Evolutionary conservation across 1,284 basidiomycete species (phyloP).

Genomic region (Malassezia dermatis): DNA sequence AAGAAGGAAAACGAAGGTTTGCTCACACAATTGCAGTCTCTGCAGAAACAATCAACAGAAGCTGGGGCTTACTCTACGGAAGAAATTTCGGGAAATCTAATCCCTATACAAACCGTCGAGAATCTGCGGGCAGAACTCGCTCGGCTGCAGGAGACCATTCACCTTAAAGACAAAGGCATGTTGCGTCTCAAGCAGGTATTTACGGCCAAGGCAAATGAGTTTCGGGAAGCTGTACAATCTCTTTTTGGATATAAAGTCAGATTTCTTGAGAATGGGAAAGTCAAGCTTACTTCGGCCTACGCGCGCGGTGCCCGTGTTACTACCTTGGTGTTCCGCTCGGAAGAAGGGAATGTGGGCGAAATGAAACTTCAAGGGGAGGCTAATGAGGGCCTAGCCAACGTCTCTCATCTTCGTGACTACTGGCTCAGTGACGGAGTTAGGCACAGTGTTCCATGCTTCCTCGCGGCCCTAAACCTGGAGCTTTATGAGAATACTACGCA

Average conservation of each 20-base stretch:
- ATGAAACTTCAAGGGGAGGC: conserved; percentile 52
- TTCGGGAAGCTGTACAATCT: conserved; percentile 65
- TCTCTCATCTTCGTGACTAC: conserved; percentile 48
- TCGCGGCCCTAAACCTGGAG: conserved; percentile 52
- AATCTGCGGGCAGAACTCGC: conserved; percentile 57
- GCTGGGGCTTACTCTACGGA: conserved; percentile 49
- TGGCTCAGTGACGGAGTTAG: conserved; percentile 51
- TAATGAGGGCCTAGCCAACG: conserved; percentile 25
- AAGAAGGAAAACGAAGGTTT: conserved; percentile 59
- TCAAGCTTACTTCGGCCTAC: conserved; percentile 69
- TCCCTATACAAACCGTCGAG: conserved; percentile 58
- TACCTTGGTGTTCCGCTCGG: conserved; percentile 50
- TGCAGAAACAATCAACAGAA: neutral
- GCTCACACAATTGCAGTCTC: conserved; percentile 19
- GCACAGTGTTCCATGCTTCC: conserved; percentile 53
- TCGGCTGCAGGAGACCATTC: conserved; percentile 54
- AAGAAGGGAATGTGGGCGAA: conserved; percentile 52
- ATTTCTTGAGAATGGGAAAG: conserved; percentile 70
- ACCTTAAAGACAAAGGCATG: conserved; percentile 60
- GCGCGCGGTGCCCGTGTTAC: conserved; percentile 50
- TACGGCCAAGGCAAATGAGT: conserved; percentile 64
- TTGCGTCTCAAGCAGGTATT: conserved; percentile 63
- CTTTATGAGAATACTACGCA: conserved; percentile 45
- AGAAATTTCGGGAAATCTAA: conserved; percentile 50
- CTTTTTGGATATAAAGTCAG: conserved; percentile 73